Evolutionary conservation across 805 yeast genomes (phyloP), one percentile per base, ranked within the genome.

Genomic region (Tanozyma kutaoensis): DNA sequence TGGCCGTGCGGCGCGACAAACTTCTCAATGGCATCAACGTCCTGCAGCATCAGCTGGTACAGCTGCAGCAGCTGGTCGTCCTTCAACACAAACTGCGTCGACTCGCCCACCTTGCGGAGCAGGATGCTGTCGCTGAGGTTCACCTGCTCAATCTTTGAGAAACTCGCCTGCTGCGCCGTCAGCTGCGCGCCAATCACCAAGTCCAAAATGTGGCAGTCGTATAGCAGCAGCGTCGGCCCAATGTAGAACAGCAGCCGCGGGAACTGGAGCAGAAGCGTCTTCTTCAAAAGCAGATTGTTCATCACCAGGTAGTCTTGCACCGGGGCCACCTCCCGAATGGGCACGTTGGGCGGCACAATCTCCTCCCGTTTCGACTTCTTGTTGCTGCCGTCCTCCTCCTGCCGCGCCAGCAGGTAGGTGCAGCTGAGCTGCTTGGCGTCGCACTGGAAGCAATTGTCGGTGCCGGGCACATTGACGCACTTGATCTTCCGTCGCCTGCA

Each of bases 1-100:
- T 76, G 79, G 2, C 97, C 97, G 50, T 84, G 85, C 0, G 98
- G 97, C n/a, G 88, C 77, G 12, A 88, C 81, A 26, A 81, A 64
- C 35, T 71, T 63, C 47, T 88, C 97, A 6, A 88, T 81, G 15
- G 75, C 67, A 45, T 88, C 95, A 8, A 81, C 78, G 34, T 77
- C 85, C 33, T 69, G 66, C 25, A 81, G 79, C 53, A 86, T 74
- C 23, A 67, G 62, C 34, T 69, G 67, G 38, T 75, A 76, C 10
- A 77, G 60, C 27, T 71, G 75, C 25, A 76, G 76, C 13, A 81
- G 68, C 44, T 72, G 77, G 45, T 88, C 96, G 46, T 80, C 91
- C 35, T 81, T 67, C 17, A 88, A 52, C 12, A 81, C 62, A 43
- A 88, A 88, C 48, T 79, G 81, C 7, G 75, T 76, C 25, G 66